Conservation (phyloP, 2,329 filamentous ascomycete species). For the Paecilomyces formosus region DNA sequence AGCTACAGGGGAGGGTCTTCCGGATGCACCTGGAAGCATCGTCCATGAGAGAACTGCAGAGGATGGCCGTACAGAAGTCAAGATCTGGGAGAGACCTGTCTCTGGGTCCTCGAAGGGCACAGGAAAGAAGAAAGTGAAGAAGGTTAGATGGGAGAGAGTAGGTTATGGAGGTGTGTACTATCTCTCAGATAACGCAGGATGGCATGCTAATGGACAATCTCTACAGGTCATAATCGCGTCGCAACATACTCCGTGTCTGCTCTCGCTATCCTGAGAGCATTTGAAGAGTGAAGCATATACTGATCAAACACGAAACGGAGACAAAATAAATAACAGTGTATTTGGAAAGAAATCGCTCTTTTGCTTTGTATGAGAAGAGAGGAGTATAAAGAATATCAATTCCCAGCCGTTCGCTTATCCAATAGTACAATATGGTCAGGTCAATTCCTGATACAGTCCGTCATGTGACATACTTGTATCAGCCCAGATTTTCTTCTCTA, state of each 20-base stretch:
- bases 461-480: not conserved
- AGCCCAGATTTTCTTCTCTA: not conserved
- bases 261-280: constrained; percentile 30
- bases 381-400: constrained; percentile 5
- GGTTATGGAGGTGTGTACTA: constrained; percentile 33
- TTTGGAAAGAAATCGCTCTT: not conserved
- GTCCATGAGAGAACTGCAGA: constrained; percentile 19
- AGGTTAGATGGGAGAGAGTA: constrained; percentile 37
- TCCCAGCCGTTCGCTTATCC: constrained; percentile 8
- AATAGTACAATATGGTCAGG: constrained; percentile 12
- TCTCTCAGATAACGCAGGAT: not conserved
- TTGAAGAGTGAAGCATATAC: constrained; percentile 20
- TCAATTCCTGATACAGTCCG: constrained; percentile 7
- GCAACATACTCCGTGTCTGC: constrained; percentile 31
- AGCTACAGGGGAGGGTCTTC: constrained; percentile 22
- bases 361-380: constrained; percentile 8
- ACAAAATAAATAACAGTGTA: not conserved
- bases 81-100: constrained; percentile 29
- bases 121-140: constrained; percentile 22
- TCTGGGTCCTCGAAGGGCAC: not conserved
- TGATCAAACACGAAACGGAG: not conserved
- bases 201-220: not conserved
- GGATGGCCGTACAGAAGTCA: constrained; percentile 23
- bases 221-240: constrained; percentile 32
- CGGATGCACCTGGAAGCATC: constrained; percentile 19